Percentiles rank a stretch among this genome's conserved stretches.
These are phyloP conservation scores for Pelargonium exstipulatum DNA, from an alignment of 441 rosid species.

Conservation along the genomic window DNA sequence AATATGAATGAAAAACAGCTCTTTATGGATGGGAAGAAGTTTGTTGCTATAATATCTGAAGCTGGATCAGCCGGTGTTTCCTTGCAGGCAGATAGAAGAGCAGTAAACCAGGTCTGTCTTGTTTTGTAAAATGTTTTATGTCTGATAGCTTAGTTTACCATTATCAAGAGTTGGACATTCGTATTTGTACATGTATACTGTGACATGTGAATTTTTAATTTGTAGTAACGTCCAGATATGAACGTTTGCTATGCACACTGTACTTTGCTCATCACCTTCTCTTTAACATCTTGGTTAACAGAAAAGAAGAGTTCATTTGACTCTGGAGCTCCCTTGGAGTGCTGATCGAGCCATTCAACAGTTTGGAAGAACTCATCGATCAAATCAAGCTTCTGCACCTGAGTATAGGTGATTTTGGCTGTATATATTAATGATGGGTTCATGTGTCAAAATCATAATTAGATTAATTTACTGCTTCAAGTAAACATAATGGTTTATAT, in stretches of 20 bases:
- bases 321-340: slow-evolving; percentile 99
- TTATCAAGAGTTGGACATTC: slow-evolving; percentile 15
- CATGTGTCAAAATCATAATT: slow-evolving; percentile 8
- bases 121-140: slow-evolving; percentile 18
- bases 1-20: slow-evolving; percentile 98
- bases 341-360: slow-evolving; percentile 99
- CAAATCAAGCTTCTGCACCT: slow-evolving; percentile 99
- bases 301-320: slow-evolving; percentile 96
- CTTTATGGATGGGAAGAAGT: slow-evolving; percentile 96
- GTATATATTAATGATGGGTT: slow-evolving; percentile 18
- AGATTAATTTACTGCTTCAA: slow-evolving; percentile 3
- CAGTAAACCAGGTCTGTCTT: slow-evolving; percentile 63
- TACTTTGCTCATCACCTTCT: slow-evolving; percentile 16
- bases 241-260: background rate
- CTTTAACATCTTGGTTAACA: slow-evolving; percentile 29
- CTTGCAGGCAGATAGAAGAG: slow-evolving; percentile 97
- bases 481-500: background rate
- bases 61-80: slow-evolving; percentile 99
- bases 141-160: slow-evolving; percentile 4
- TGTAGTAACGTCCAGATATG: slow-evolving; percentile 10
- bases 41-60: slow-evolving; percentile 96
- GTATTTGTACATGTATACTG: slow-evolving; percentile 4
- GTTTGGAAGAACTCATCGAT: slow-evolving; percentile 97
- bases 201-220: slow-evolving; percentile 10
- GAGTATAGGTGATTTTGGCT: slow-evolving; percentile 62